Conservation (phyloP, 2,329 filamentous ascomycete species). For the Botrytis fabae region DNA sequence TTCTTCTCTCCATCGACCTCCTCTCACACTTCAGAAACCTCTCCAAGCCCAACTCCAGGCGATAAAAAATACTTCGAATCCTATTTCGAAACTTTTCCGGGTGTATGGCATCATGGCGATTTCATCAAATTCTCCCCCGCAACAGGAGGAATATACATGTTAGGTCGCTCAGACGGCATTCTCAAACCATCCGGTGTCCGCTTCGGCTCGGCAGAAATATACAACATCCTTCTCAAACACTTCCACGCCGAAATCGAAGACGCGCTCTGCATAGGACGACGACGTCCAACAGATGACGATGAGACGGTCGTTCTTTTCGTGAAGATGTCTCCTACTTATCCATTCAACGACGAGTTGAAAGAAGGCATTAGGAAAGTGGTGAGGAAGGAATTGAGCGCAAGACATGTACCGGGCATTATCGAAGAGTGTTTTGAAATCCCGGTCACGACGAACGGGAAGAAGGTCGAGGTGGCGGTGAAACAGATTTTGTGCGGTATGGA, state of each 20-base stretch:
- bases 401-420: constrained; percentile 84
- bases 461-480: constrained; percentile 96
- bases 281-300: constrained; percentile 48
- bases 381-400: constrained; percentile 75
- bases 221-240: constrained; percentile 85
- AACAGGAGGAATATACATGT: constrained; percentile 82
- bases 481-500: constrained; percentile 88
- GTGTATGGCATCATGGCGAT: constrained; percentile 91
- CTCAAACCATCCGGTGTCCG: constrained; percentile 89
- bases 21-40: background rate
- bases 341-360: constrained; percentile 61
- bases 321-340: constrained; percentile 57
- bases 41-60: constrained; percentile 48
- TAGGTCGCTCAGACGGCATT: constrained; percentile 88
- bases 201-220: constrained; percentile 94
- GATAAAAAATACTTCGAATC: constrained; percentile 73
- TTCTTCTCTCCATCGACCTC: constrained; percentile 61
- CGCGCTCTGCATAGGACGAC: constrained; percentile 80
- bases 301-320: constrained; percentile 74
- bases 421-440: constrained; percentile 80
- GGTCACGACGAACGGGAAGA: constrained; percentile 92
- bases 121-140: constrained; percentile 71
- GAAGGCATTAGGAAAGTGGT: constrained; percentile 66
- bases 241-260: constrained; percentile 80
- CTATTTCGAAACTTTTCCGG: constrained; percentile 83